Conservation (phyloP, 352 stramenopile species). For the Phytophthora capsici region DNA sequence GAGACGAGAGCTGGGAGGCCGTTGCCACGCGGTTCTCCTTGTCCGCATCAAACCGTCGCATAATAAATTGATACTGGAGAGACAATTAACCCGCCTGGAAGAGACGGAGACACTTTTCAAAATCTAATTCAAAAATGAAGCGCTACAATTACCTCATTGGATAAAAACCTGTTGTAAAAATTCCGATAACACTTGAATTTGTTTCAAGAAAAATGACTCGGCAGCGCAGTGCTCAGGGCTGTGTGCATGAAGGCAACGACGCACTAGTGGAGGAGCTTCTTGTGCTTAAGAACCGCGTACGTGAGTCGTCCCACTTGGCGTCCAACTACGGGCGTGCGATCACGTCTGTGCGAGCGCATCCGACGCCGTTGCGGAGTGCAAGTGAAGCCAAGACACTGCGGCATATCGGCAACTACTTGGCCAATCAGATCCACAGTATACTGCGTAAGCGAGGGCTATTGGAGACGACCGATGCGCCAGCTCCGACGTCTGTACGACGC, state of each 20-base stretch:
- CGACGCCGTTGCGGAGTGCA: constrained; percentile 48
- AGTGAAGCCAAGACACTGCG: constrained; percentile 69
- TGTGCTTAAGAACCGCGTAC: constrained; percentile 54
- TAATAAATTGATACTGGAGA: constrained; percentile 5
- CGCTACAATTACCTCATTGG: too few relatives aligned
- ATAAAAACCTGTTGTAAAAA: too few relatives aligned
- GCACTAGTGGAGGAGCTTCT: constrained; percentile 76
- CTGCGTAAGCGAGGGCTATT: constrained; percentile 51
- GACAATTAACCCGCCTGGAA: background rate
- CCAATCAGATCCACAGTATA: constrained; percentile 85
- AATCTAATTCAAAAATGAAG: constrained; percentile 14
- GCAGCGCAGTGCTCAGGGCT: constrained; percentile 48
- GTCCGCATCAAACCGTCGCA: constrained; percentile 71
- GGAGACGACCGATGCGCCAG: constrained; percentile 1
- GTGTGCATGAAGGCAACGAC: constrained; percentile 67
- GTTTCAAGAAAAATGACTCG: background rate
- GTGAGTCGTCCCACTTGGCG: constrained; percentile 70
- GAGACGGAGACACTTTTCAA: background rate
- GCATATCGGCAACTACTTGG: constrained; percentile 87
- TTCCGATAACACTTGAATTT: too few relatives aligned
- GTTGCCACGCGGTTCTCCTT: constrained; percentile 64
- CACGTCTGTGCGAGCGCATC: constrained; percentile 64
- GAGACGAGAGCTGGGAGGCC: constrained; percentile 23
- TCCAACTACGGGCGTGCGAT: constrained; percentile 78
- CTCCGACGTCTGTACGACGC: background rate